These are phyloP conservation scores for Melampsora larici-populina DNA, from an alignment of 1,284 basidiomycete species.

Conservation along the genomic window DNA sequence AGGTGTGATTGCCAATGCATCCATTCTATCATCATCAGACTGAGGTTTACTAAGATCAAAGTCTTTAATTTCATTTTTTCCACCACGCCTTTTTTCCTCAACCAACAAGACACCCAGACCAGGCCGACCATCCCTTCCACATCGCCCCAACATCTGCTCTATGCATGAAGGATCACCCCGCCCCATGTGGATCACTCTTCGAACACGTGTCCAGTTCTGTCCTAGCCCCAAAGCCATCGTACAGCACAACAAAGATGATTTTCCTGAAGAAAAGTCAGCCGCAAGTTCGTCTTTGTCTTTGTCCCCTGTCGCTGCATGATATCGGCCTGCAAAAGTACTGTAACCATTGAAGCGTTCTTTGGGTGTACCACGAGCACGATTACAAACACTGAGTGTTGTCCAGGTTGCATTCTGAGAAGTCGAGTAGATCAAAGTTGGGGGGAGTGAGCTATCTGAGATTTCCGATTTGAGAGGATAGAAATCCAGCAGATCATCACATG, in stretches of 20 bases:
- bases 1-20: neutral
- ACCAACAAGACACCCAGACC: neutral
- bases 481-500: neutral
- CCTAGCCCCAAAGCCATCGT: neutral
- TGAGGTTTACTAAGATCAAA: neutral
- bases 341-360: neutral
- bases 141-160: constrained; percentile 4
- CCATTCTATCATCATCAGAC: constrained; percentile 6
- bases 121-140: neutral
- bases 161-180: neutral
- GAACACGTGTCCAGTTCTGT: neutral
- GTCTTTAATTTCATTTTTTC: neutral
- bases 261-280: too few species aligned
- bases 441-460: neutral
- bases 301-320: neutral
- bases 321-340: neutral
- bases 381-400: neutral
- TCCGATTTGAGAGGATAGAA: neutral
- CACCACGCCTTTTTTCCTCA: neutral
- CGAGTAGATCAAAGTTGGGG: constrained; percentile 4
- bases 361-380: neutral
- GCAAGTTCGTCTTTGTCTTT: too few species aligned
- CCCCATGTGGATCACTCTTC: constrained; percentile 1
- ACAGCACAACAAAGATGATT: too few species aligned
- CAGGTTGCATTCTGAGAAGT: neutral